phyloP scores from a whole-genome alignment of 1,284 basidiomycete species.

The Apiotrichum laibachii region DNA sequence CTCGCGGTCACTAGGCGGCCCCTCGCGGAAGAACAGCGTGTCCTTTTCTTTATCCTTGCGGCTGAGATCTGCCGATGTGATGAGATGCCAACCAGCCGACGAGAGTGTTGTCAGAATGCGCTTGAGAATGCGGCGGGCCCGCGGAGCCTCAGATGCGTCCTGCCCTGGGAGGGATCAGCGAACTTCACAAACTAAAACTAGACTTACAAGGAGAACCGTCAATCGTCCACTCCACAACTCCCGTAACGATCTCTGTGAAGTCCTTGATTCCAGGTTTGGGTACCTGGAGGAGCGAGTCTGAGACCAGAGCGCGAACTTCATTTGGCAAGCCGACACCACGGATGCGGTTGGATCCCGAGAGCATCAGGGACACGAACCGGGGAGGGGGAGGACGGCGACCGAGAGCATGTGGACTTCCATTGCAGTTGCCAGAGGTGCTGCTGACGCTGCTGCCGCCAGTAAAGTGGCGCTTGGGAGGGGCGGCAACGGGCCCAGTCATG shows the following conservation, averaged over 20 bases:
- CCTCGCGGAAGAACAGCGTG: constrained; percentile 37
- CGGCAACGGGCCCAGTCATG: not conserved
- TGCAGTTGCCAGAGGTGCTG: not conserved
- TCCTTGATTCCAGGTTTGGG: not conserved
- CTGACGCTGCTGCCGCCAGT: not conserved
- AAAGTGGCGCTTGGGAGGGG: not conserved
- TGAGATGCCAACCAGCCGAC: constrained; percentile 37
- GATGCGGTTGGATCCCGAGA: not conserved
- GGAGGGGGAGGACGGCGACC: not conserved
- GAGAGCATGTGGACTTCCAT: not conserved
- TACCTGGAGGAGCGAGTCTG: not conserved
- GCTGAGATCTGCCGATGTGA: constrained; percentile 32
- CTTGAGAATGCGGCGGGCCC: constrained; percentile 32
- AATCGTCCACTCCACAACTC: constrained; percentile 4
- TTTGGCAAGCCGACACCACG: not conserved
- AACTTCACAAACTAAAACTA: not conserved
- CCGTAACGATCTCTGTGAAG: not conserved
- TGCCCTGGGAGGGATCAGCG: not conserved
- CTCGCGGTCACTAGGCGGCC: constrained; percentile 28
- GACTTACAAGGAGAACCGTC: not conserved
- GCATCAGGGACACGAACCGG: not conserved
- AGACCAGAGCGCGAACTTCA: not conserved
- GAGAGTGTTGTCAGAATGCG: constrained; percentile 34
- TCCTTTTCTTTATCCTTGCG: constrained; percentile 42
- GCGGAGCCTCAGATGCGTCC: not conserved